phyloP scores from a whole-genome alignment of 768 basidiomycete genomes.

The Xerocomellus dryophilus region DNA sequence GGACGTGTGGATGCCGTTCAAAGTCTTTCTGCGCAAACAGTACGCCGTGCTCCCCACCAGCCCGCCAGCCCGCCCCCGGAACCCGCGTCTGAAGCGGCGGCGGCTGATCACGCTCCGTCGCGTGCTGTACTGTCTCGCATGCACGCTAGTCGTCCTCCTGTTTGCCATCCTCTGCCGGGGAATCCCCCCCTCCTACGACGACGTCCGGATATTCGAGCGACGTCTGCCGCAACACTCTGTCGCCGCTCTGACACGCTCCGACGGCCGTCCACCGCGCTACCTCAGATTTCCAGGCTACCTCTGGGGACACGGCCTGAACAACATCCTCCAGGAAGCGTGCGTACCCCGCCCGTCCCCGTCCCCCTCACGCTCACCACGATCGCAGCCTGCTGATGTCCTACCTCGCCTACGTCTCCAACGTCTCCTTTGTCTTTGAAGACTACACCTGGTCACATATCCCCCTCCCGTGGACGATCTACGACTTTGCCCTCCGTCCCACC shows the following conservation, averaged over 20 bases:
- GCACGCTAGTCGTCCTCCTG: slow-evolving; percentile 25
- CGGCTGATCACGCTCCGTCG: slow-evolving; percentile 30
- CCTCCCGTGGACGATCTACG: slow-evolving; percentile 53
- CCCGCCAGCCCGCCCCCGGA: no score
- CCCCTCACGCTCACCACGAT: neutral
- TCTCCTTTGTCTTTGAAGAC: slow-evolving; percentile 62
- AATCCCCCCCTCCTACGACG: slow-evolving; percentile 38
- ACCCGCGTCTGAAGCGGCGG: slow-evolving; percentile 5
- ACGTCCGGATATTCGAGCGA: slow-evolving; percentile 36
- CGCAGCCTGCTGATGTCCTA: slow-evolving; percentile 49
- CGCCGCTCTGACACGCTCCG: slow-evolving; percentile 6
- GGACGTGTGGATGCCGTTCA: neutral
- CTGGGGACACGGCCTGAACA: slow-evolving; percentile 63
- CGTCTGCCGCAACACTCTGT: slow-evolving; percentile 40
- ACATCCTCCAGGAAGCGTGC: slow-evolving; percentile 59
- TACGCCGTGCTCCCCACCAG: slow-evolving; percentile 15
- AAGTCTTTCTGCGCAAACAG: neutral
- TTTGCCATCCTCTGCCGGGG: slow-evolving; percentile 34
- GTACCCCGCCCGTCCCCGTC: slow-evolving; percentile 17
- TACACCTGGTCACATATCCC: slow-evolving; percentile 58
- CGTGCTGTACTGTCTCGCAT: slow-evolving; percentile 21
- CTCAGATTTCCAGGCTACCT: slow-evolving; percentile 52
- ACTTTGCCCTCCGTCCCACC: slow-evolving; percentile 49
- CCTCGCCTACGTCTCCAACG: slow-evolving; percentile 46
- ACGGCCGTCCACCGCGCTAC: slow-evolving; percentile 30